Percentiles rank a stretch among this genome's conserved stretches.
phyloP scores from a whole-genome alignment of 148 eudicot species.

The Simmondsia chinensis region DNA sequence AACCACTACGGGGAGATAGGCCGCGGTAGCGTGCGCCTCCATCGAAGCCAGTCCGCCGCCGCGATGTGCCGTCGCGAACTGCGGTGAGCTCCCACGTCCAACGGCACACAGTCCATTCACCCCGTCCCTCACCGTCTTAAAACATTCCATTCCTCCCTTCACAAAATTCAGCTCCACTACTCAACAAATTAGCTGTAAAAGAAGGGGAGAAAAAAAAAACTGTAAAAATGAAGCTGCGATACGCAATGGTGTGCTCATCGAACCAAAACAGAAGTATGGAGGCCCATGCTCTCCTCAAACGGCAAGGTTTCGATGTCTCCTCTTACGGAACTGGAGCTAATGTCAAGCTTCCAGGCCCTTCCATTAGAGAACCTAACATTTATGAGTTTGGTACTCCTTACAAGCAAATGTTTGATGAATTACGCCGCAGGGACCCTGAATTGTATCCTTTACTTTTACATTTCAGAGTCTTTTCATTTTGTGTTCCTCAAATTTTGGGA shows the following conservation, averaged over 20 bases:
- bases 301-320: constrained; percentile 72
- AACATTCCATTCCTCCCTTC: no score
- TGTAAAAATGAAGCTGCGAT: constrained; percentile 35
- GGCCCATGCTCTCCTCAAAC: constrained; percentile 63
- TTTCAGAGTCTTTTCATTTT: background rate
- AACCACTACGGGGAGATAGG: no score
- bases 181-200: no score
- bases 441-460: constrained; percentile 46
- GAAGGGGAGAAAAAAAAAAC: background rate
- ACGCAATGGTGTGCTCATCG: constrained; percentile 97
- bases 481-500: background rate
- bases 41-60: no score
- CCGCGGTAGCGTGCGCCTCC: no score
- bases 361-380: constrained; percentile 79
- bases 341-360: constrained; percentile 95
- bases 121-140: no score
- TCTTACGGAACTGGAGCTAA: constrained; percentile 90
- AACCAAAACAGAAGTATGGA: constrained; percentile 98
- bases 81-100: no score
- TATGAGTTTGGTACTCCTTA: constrained; percentile 95
- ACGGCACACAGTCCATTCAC: no score
- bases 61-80: no score
- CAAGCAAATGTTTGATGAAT: constrained; percentile 87
- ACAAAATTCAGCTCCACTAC: no score
- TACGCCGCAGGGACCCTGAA: constrained; percentile 86